Conservation (phyloP, 192 early-diverging fungal species). For the Blastocladiella britannica region DNA sequence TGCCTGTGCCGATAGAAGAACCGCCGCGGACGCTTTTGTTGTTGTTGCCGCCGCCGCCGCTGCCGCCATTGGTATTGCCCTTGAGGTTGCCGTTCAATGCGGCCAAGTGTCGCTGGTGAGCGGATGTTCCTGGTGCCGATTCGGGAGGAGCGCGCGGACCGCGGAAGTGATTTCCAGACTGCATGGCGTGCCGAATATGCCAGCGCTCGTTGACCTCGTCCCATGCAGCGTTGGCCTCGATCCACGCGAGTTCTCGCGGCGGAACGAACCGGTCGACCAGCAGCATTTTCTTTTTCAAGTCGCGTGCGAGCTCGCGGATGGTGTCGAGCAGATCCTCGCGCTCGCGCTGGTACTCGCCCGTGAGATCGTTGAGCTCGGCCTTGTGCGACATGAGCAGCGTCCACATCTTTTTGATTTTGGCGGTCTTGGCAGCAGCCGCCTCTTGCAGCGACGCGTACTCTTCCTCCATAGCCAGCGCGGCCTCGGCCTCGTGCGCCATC, state of each 20-base stretch:
- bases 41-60: slow-evolving; percentile 14
- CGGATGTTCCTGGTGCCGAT: too few species aligned
- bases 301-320: slow-evolving; percentile 29
- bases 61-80: neutral
- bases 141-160: too few species aligned
- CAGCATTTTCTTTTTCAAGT: slow-evolving; percentile 27
- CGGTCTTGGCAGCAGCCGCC: slow-evolving; percentile 34
- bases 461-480: slow-evolving; percentile 38
- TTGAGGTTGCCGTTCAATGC: slow-evolving; percentile 1
- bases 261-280: slow-evolving; percentile 32
- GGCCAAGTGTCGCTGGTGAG: slow-evolving; percentile 17
- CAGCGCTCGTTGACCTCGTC: slow-evolving; percentile 36
- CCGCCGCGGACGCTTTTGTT: slow-evolving; percentile 1
- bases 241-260: slow-evolving; percentile 18
- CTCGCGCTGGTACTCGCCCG: slow-evolving; percentile 36
- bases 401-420: slow-evolving; percentile 37
- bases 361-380: slow-evolving; percentile 32
- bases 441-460: slow-evolving; percentile 35
- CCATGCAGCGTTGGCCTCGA: slow-evolving; percentile 31
- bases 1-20: too few species aligned
- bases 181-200: slow-evolving; percentile 26
- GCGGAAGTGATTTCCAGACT: slow-evolving; percentile 37
- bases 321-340: slow-evolving; percentile 38
- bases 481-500: slow-evolving; percentile 30
- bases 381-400: slow-evolving; percentile 20